These are phyloP conservation scores for Xerocomellus amylosporus DNA, from an alignment of 768 basidiomycete genomes.

Conservation along the genomic window DNA sequence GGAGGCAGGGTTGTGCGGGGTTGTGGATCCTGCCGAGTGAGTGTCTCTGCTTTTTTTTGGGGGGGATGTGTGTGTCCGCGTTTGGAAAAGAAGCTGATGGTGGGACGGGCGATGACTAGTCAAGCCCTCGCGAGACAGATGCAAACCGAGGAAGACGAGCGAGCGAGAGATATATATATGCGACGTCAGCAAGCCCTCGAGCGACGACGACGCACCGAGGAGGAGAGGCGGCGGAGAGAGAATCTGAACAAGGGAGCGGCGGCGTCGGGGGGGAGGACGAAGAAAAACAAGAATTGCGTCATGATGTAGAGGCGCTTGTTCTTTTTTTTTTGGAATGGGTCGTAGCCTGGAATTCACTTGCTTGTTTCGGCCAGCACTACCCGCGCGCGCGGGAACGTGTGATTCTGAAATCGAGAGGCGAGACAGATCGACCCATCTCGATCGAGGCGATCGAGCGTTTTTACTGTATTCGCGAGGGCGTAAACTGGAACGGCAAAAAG, in stretches of 20 bases:
- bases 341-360: too few species aligned
- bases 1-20: slow-evolving; percentile 37
- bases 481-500: too few species aligned
- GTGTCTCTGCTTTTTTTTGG: slow-evolving; percentile 24
- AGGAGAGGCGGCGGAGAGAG: slow-evolving; percentile 19
- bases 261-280: slow-evolving; percentile 34
- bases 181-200: slow-evolving; percentile 31
- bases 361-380: too few species aligned
- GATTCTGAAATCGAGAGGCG: too few species aligned
- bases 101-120: not conserved
- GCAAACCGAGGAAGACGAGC: slow-evolving; percentile 76
- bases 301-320: slow-evolving; percentile 24
- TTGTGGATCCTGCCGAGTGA: slow-evolving; percentile 59
- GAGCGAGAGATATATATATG: slow-evolving; percentile 39
- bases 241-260: slow-evolving; percentile 1
- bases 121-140: slow-evolving; percentile 69
- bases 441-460: too few species aligned
- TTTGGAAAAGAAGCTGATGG: too few species aligned
- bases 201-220: slow-evolving; percentile 5
- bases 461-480: too few species aligned
- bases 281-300: slow-evolving; percentile 49
- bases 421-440: too few species aligned
- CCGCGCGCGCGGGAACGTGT: too few species aligned
- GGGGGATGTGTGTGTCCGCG: not conserved
- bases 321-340: too few species aligned